These are phyloP conservation scores for Houttuynia cordata DNA, from an alignment of 164 flowering plant genomes.

Conservation along the genomic window DNA sequence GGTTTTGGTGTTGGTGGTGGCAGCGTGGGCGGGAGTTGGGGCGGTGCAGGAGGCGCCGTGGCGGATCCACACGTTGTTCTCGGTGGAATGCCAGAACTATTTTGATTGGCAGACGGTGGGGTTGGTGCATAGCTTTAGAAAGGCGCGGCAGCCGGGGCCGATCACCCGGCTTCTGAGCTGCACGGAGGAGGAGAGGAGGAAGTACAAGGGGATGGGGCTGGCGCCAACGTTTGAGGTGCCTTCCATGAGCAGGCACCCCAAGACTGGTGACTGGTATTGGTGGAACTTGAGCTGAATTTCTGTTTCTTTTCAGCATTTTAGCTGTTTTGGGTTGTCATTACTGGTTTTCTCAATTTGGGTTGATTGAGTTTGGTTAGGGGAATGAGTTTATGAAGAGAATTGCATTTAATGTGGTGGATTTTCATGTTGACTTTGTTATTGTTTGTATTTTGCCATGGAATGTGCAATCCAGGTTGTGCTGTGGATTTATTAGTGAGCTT, in stretches of 20 bases:
- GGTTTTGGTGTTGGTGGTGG: background rate
- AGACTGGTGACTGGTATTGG: slow-evolving; percentile 82
- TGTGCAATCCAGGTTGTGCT: too few relatives aligned
- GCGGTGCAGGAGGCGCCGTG: slow-evolving; percentile 33
- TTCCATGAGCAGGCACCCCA: slow-evolving; percentile 94
- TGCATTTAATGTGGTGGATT: too few relatives aligned
- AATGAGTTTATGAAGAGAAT: too few relatives aligned
- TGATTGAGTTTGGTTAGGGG: too few relatives aligned
- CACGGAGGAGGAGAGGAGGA: slow-evolving; percentile 79
- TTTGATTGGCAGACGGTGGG: slow-evolving; percentile 99
- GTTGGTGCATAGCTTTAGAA: slow-evolving; percentile 75
- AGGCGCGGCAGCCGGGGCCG: slow-evolving; percentile 81
- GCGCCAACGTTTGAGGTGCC: slow-evolving; percentile 96
- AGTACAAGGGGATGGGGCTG: slow-evolving; percentile 73
- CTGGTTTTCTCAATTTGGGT: background rate
- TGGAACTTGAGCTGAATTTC: background rate
- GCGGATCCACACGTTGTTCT: slow-evolving; percentile 93
- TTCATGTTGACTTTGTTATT: too few relatives aligned
- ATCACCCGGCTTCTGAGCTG: slow-evolving; percentile 91
- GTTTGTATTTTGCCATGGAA: too few relatives aligned
- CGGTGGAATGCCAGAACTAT: slow-evolving; percentile 91
- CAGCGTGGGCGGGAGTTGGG: too few relatives aligned
- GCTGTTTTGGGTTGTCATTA: background rate
- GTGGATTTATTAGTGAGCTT: too few relatives aligned
- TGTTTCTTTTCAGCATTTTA: background rate